Evolutionary conservation across 352 stramenopile species (phyloP).

Genomic region (Globisporangium perplexum): DNA sequence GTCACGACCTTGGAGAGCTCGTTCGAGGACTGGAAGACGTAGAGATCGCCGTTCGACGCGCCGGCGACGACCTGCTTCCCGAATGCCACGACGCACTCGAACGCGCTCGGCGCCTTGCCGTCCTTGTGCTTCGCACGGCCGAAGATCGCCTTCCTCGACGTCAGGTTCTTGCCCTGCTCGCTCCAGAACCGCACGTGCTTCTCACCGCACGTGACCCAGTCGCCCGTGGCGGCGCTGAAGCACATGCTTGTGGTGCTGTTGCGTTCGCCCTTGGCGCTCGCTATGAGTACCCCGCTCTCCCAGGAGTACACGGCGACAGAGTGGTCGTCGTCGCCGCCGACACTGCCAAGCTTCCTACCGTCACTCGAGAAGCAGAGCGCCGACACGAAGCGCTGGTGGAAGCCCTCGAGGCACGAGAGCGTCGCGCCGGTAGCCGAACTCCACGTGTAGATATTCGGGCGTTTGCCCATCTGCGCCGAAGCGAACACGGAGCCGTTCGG

Average conservation of each 20-base stretch:
- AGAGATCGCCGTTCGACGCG: constrained; percentile 67
- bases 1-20: constrained; percentile 43
- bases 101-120: constrained; percentile 35
- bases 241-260: constrained; percentile 49
- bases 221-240: constrained; percentile 30
- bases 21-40: constrained; percentile 61
- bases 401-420: constrained; percentile 57
- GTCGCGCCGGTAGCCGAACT: constrained; percentile 22
- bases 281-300: constrained; percentile 38
- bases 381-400: constrained; percentile 73
- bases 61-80: constrained; percentile 36
- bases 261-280: constrained; percentile 58
- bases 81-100: constrained; percentile 52
- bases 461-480: constrained; percentile 84
- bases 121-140: constrained; percentile 48
- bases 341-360: constrained; percentile 57
- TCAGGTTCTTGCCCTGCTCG: constrained; percentile 63
- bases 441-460: constrained; percentile 82
- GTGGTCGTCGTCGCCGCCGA: constrained; percentile 82
- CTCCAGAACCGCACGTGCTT: constrained; percentile 75
- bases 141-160: constrained; percentile 69
- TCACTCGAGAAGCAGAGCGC: constrained; percentile 67
- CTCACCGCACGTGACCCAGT: constrained; percentile 70
- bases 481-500: constrained; percentile 75
- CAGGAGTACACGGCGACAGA: constrained; percentile 80